Base-by-base conservation (phyloP, 768 basidiomycete genomes). In the Phaffia tasmanica region DNA sequence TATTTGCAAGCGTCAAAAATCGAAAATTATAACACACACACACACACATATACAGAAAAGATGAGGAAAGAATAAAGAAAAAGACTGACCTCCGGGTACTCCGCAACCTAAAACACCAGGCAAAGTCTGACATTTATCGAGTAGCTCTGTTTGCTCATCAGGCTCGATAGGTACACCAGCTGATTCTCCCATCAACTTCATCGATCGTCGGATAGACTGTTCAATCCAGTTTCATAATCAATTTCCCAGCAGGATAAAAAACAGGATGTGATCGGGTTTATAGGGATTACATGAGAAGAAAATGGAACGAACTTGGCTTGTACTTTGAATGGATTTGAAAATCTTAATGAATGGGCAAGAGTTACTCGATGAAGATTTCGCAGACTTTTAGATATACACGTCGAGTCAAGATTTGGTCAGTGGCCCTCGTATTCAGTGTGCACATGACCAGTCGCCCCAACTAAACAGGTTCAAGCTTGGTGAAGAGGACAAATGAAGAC, bases 41-140 rank as follows among this genome's bases (percentile, higher is more conserved):
- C n/a, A n/a, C n/a, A n/a, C n/a, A n/a, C 19, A 27, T n/a, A 48
- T 42, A 53, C 53, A 59, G 57, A 32, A n/a, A 2, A 59, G 29
- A 25, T 18, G 4, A 51, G 19, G 49, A 62, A 53, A 51, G 14
- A 21, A 3, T 11, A 64, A 19, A 25, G 51, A 65, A 30, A 25
- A 15, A 75, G 15, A 60, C 86, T 71, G 73, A 92, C 93, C 93
- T 51, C 95, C 95, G 7, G 95, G 95, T 5, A 98, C 95, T 23
- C 94, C 94, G 29, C 92, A 93, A 25, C 89, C 91, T 49, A 98
- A 81, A 21, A 97, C 86, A 32, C 95, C 95, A 3, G 87, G 83
- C 70, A 86, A 81, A 18, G 81, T 77, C 19, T 87, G 79, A 69
- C 90, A 94, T 4, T 80, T 79, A 73, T 98, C 83, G 57, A 99